Conservation (phyloP, 768 basidiomycete species). For the Kwoniella botswanensis region DNA sequence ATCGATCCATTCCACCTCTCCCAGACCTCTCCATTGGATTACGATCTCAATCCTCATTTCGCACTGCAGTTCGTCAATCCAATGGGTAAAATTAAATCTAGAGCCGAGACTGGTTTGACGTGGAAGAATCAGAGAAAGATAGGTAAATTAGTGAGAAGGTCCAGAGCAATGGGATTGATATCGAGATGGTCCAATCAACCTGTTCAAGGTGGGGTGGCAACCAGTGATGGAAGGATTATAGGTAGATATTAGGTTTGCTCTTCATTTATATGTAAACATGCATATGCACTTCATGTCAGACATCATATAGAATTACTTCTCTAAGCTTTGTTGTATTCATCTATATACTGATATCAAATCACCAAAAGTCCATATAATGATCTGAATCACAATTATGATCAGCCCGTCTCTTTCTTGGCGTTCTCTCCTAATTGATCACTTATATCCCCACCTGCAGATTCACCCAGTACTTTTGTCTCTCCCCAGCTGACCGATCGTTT, state of each 20-base stretch:
- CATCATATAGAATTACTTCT: neutral
- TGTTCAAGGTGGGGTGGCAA: constrained; percentile 34
- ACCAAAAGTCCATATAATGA: neutral
- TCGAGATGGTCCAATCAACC: constrained; percentile 38
- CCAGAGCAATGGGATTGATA: constrained; percentile 88
- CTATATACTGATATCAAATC: neutral
- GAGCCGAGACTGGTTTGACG: constrained; percentile 73
- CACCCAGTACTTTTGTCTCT: constrained; percentile 47
- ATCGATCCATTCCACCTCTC: constrained; percentile 75
- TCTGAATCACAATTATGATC: too few species aligned
- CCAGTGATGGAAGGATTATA: neutral
- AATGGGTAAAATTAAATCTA: constrained; percentile 69
- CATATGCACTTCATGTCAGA: neutral
- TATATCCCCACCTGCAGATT: constrained; percentile 17
- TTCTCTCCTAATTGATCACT: constrained; percentile 10
- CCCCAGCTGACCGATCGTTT: constrained; percentile 50
- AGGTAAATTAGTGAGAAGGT: constrained; percentile 82
- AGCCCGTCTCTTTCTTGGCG: neutral
- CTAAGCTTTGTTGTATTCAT: neutral
- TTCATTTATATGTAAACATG: neutral
- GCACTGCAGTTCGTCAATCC: constrained; percentile 41
- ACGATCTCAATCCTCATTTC: constrained; percentile 60
- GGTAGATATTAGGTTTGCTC: neutral
- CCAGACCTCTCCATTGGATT: constrained; percentile 73
- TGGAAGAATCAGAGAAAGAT: constrained; percentile 76